Evolutionary conservation across 2,329 filamentous ascomycete genomes (phyloP).

Genomic region (Aureobasidium sp.): DNA sequence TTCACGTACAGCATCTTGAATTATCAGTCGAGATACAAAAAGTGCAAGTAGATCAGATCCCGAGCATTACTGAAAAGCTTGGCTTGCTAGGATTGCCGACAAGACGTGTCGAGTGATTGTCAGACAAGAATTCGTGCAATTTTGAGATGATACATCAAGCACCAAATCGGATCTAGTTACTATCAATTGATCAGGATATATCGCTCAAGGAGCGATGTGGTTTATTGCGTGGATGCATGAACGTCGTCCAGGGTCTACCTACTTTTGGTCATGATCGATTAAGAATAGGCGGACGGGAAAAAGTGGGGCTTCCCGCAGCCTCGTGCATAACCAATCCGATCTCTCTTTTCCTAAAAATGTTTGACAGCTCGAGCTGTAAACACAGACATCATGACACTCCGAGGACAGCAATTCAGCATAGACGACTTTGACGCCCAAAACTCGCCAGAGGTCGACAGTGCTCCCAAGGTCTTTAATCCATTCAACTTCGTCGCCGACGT

Average conservation of each 20-base stretch:
- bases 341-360: constrained; percentile 6
- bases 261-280: constrained; percentile 4
- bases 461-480: constrained; percentile 3
- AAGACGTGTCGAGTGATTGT: not conserved
- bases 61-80: constrained; percentile 9
- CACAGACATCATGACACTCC: constrained; percentile 28
- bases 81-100: constrained; percentile 13
- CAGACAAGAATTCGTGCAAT: not conserved
- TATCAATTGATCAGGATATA: not conserved
- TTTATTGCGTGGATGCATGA: not conserved
- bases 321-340: constrained; percentile 10
- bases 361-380: constrained; percentile 3
- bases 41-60: constrained; percentile 7
- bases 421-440: constrained; percentile 44
- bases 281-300: constrained; percentile 2
- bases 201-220: not conserved
- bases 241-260: constrained; percentile 7
- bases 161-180: too few relatives aligned
- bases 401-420: constrained; percentile 55
- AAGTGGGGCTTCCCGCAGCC: constrained; percentile 9
- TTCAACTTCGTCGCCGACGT: constrained; percentile 63
- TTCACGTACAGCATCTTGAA: not conserved
- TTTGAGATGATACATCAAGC: not conserved
- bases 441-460: constrained; percentile 20
- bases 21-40: not conserved